These are phyloP conservation scores for Thraustotheca clavata DNA, from an alignment of 352 stramenopile genomes.

Conservation along the genomic window DNA sequence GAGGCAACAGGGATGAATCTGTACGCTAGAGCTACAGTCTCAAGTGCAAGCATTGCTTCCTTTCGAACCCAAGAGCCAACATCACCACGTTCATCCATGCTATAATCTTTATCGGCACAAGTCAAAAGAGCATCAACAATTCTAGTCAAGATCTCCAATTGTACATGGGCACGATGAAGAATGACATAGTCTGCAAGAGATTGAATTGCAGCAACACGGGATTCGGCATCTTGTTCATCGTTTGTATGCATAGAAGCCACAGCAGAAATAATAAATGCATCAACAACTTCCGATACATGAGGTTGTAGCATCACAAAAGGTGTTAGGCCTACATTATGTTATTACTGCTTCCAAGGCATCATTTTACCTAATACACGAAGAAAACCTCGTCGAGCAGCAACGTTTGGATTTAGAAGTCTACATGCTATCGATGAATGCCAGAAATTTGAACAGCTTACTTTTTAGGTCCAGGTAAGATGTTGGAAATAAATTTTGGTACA, in stretches of 20 bases:
- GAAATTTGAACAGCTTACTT: conserved; percentile 22
- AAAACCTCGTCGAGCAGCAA: conserved; percentile 85
- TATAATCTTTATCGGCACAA: conserved; percentile 91
- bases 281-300: conserved; percentile 25
- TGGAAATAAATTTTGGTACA: conserved; percentile 48
- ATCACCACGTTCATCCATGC: conserved; percentile 95
- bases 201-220: conserved; percentile 88
- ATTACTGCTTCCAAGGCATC: background rate
- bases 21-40: conserved; percentile 24
- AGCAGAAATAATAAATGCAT: conserved; percentile 36
- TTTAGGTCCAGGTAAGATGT: conserved; percentile 11
- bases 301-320: conserved; percentile 33
- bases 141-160: conserved; percentile 29
- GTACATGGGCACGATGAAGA: conserved; percentile 22
- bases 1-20: background rate
- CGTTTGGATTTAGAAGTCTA: conserved; percentile 62
- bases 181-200: conserved; percentile 59
- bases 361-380: conserved; percentile 8
- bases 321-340: conserved; percentile 34
- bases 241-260: conserved; percentile 35
- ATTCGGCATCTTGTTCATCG: conserved; percentile 91
- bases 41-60: conserved; percentile 88
- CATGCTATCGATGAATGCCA: background rate
- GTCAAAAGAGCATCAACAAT: conserved; percentile 82
- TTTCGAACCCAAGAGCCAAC: conserved; percentile 97